phyloP scores from a whole-genome alignment of 768 basidiomycete species.

The Mycena rosella region DNA sequence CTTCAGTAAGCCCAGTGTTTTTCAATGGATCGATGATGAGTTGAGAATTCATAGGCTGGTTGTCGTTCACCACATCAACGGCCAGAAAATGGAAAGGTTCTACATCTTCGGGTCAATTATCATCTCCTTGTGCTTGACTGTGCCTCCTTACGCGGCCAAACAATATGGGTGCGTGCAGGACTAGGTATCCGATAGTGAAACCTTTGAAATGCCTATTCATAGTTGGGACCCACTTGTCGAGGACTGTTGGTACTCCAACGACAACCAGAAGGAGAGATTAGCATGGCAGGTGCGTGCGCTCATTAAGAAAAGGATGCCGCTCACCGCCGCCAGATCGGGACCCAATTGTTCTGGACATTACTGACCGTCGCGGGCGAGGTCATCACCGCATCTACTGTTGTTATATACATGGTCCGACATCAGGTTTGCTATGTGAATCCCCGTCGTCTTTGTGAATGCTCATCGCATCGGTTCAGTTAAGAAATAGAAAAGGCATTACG shows the following conservation, averaged over 20 bases:
- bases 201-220: too few species aligned
- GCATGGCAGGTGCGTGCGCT: conserved; percentile 36
- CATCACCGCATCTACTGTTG: conserved; percentile 15
- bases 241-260: conserved; percentile 41
- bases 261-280: conserved; percentile 33
- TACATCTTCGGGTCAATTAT: conserved; percentile 34
- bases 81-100: conserved; percentile 38
- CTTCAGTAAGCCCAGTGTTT: conserved; percentile 35
- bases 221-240: conserved; percentile 41
- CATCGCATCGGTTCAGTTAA: not conserved
- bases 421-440: conserved; percentile 34
- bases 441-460: conserved; percentile 10
- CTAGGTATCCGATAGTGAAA: too few species aligned
- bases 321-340: conserved; percentile 30
- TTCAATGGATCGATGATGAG: not conserved
- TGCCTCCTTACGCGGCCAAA: conserved; percentile 39
- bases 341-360: conserved; percentile 37
- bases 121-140: conserved; percentile 27
- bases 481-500: not conserved
- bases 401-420: conserved; percentile 34
- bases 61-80: conserved; percentile 35
- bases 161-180: conserved; percentile 38
- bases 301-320: too few species aligned
- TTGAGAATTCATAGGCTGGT: conserved; percentile 33
- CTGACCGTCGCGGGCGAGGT: conserved; percentile 35